Evolutionary conservation across 495 filamentous ascomycete genomes (phyloP).

Genomic region (Parathielavia hyrcaniae): DNA sequence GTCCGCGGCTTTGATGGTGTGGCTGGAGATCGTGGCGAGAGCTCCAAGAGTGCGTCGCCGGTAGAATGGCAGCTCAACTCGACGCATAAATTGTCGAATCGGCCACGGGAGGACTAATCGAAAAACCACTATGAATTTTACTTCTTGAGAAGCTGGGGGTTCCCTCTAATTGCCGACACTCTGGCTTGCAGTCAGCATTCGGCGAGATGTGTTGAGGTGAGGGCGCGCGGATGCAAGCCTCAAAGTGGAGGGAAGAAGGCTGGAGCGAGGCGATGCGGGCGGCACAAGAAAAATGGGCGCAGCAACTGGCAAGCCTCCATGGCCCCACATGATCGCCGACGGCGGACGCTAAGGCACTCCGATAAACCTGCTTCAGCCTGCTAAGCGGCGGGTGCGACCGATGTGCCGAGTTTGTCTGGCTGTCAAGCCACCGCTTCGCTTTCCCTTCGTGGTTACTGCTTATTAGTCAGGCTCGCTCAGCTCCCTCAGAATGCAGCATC

Average conservation of each 20-base stretch:
- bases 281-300: conserved; percentile 18
- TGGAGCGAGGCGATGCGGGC: conserved; percentile 9
- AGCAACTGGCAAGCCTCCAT: conserved; percentile 13
- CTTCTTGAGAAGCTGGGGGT: not conserved
- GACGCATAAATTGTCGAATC: not conserved
- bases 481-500: not conserved
- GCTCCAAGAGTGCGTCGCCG: conserved; percentile 20
- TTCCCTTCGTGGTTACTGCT: conserved; percentile 15
- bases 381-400: not conserved
- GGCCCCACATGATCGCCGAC: conserved; percentile 9
- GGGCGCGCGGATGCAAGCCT: conserved; percentile 8
- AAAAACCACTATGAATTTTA: not conserved
- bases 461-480: conserved; percentile 3
- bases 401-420: not conserved
- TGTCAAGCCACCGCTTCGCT: conserved; percentile 15
- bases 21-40: conserved; percentile 51
- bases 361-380: not conserved
- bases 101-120: not conserved
- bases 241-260: conserved; percentile 15
- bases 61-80: not conserved
- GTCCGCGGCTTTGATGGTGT: conserved; percentile 40
- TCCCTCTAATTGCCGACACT: not conserved
- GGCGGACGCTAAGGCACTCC: conserved; percentile 7
- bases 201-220: not conserved
- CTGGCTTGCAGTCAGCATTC: not conserved